Conservation (phyloP, 345 rosid genomes). For the Mallotus nudiflorus region DNA sequence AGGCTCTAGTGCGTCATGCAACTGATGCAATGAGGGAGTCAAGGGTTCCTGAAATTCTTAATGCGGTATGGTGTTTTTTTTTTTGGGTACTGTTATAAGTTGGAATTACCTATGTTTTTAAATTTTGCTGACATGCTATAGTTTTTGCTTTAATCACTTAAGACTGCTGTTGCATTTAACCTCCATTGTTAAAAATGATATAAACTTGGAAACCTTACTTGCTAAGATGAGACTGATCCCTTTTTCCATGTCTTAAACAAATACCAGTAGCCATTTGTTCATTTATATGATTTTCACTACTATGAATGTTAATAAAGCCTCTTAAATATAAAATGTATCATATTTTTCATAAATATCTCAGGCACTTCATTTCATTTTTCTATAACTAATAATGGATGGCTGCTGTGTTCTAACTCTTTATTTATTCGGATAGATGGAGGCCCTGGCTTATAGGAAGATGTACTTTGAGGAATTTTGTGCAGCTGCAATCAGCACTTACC, state of each 20-base stretch:
- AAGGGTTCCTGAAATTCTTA: constrained; percentile 69
- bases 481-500: constrained; percentile 78
- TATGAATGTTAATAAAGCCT: neutral
- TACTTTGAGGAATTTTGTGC: constrained; percentile 92
- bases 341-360: neutral
- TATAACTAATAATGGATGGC: neutral
- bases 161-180: neutral
- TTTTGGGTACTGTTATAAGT: neutral
- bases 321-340: too few relatives aligned
- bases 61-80: constrained; percentile 44
- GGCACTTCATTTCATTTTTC: neutral
- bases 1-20: constrained; percentile 66
- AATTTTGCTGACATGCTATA: neutral
- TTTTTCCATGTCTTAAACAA: neutral
- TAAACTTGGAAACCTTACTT: neutral
- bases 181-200: neutral
- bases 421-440: constrained; percentile 58
- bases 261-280: neutral
- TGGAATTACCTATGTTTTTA: neutral
- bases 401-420: neutral
- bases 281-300: neutral
- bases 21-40: constrained; percentile 90
- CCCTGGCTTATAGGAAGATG: constrained; percentile 63
- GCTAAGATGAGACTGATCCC: neutral
- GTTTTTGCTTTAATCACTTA: neutral